phyloP scores from a whole-genome alignment of 768 basidiomycete species.

The Amanita jacksonii region DNA sequence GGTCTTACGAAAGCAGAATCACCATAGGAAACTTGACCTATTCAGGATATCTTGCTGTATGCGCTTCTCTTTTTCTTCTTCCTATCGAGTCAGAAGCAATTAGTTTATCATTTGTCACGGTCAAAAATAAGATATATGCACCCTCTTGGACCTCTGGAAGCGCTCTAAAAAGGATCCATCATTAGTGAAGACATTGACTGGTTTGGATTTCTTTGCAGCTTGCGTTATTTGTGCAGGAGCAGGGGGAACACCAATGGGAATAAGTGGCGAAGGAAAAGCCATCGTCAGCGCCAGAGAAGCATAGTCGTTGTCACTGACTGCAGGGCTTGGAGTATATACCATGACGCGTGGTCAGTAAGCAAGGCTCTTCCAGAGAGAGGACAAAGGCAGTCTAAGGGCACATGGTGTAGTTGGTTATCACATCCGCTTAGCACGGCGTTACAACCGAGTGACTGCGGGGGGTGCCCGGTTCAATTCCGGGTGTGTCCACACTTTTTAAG shows the following conservation, averaged over 20 bases:
- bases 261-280: conserved; percentile 1
- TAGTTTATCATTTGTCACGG: not conserved
- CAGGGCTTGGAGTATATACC: not conserved
- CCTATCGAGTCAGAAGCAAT: conserved; percentile 6
- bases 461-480: conserved; percentile 12
- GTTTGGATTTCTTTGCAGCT: conserved; percentile 31
- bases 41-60: conserved; percentile 41
- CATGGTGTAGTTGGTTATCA: conserved; percentile 13
- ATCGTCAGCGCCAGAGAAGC: not conserved
- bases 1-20: conserved; percentile 2
- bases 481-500: conserved; percentile 9
- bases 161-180: conserved; percentile 63
- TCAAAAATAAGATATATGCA: conserved; percentile 16
- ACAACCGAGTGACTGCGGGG: conserved; percentile 9
- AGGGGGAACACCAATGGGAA: not conserved
- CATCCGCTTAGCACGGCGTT: conserved; percentile 8
- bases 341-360: no score
- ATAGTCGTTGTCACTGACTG: not conserved
- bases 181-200: conserved; percentile 52
- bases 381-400: no score
- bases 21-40: conserved; percentile 27
- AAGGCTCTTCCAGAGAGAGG: no score
- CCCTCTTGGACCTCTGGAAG: conserved; percentile 50
- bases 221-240: not conserved
- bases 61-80: conserved; percentile 54